Evolutionary conservation across 352 stramenopile species (phyloP).

Genomic region (Globisporangium cederbergense): DNA sequence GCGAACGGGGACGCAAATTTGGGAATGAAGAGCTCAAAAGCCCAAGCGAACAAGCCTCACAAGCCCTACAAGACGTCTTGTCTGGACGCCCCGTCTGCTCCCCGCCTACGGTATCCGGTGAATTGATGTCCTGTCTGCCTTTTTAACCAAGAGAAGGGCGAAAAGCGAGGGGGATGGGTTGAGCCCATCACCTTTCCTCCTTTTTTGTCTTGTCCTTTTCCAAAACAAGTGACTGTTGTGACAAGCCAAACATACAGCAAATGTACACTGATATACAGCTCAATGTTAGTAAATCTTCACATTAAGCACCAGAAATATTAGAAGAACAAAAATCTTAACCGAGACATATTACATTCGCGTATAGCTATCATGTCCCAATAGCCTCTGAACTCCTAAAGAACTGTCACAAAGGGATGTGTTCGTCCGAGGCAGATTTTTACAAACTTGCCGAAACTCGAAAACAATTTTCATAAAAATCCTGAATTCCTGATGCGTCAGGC

Average conservation of each 20-base stretch:
- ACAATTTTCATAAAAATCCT: not conserved
- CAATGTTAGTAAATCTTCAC: no score
- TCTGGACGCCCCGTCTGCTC: not conserved
- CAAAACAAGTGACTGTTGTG: not conserved
- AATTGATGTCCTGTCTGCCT: no score
- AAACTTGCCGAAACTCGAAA: not conserved
- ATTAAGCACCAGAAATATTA: no score
- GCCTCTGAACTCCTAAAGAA: not conserved
- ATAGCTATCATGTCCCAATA: no score
- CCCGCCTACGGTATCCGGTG: not conserved
- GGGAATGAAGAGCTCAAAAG: slow-evolving; percentile 27
- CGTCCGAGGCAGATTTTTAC: not conserved
- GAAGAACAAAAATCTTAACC: no score
- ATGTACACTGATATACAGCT: not conserved
- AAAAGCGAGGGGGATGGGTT: not conserved
- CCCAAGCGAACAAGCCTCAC: not conserved
- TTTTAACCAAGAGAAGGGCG: not conserved
- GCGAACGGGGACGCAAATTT: slow-evolving; percentile 30
- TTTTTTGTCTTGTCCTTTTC: slow-evolving; percentile 1
- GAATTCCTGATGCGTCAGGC: not conserved
- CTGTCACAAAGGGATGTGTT: not conserved
- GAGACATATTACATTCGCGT: no score
- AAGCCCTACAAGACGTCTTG: not conserved
- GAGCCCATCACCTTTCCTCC: not conserved
- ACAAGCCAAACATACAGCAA: not conserved